Conservation (phyloP, 2,329 filamentous ascomycete genomes). For the Aspergillus versicolor region DNA sequence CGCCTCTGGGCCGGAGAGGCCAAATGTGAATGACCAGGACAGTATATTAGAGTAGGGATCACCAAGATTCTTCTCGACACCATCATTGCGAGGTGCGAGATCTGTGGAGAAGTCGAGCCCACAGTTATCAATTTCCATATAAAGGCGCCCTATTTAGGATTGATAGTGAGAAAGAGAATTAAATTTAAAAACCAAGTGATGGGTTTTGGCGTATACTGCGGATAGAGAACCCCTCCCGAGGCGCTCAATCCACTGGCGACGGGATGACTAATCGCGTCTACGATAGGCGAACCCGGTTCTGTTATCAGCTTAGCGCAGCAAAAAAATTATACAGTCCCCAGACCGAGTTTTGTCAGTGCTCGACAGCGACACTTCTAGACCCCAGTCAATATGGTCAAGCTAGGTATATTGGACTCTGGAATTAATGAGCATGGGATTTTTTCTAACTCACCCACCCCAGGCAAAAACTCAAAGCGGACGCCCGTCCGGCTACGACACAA, state of each 20-base stretch:
- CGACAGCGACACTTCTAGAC: slow-evolving; percentile 16
- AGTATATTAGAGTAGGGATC: no score
- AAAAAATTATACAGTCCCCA: slow-evolving; percentile 24
- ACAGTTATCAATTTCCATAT: no score
- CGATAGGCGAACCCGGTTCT: slow-evolving; percentile 36
- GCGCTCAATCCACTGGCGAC: background rate
- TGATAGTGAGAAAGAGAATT: no score
- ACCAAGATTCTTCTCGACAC: no score
- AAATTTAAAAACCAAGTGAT: no score
- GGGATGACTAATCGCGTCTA: slow-evolving; percentile 18
- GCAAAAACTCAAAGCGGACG: slow-evolving; percentile 91
- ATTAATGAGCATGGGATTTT: background rate
- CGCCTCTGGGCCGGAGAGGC: no score
- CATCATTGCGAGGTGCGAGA: no score
- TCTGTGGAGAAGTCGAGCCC: no score
- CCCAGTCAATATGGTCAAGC: slow-evolving; percentile 40
- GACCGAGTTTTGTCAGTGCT: slow-evolving; percentile 18
- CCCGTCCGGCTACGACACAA: slow-evolving; percentile 89
- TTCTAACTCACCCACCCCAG: slow-evolving; percentile 46
- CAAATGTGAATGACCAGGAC: no score
- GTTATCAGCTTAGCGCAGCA: slow-evolving; percentile 35
- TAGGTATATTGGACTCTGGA: slow-evolving; percentile 29
- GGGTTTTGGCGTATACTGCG: no score
- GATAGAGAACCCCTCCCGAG: no score
- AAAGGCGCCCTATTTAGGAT: no score